Percentiles rank a stretch among this genome's conserved stretches.
These are phyloP conservation scores for Penicillium italicum DNA, from an alignment of 2,329 filamentous ascomycete species.

Conservation along the genomic window DNA sequence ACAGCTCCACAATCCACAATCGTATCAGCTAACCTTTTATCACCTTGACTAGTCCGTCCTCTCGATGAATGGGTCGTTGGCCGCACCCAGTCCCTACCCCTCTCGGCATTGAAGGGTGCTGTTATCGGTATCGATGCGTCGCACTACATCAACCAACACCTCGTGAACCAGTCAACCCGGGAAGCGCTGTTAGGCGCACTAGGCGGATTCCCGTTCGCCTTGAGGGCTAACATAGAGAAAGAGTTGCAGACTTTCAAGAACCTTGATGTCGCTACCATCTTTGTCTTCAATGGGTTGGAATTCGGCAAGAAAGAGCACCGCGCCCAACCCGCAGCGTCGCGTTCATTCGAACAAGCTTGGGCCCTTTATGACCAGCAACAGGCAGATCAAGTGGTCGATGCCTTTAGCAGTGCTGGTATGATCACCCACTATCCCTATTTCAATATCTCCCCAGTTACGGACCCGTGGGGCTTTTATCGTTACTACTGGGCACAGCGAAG, in stretches of 20 bases:
- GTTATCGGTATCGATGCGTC: conserved; percentile 83
- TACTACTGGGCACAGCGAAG: conserved; percentile 1
- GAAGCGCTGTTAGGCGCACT: conserved; percentile 88
- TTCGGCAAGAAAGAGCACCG: conserved; percentile 70
- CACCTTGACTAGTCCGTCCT: conserved; percentile 40
- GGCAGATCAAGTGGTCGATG: conserved; percentile 73
- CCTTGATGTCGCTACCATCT: conserved; percentile 71
- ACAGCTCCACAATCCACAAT: conserved; percentile 3
- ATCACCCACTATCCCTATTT: not conserved
- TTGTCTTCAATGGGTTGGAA: conserved; percentile 87
- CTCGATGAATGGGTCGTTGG: conserved; percentile 57
- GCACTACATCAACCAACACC: conserved; percentile 77
- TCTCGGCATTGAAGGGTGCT: conserved; percentile 69
- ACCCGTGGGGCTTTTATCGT: not conserved
- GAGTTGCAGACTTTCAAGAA: conserved; percentile 71
- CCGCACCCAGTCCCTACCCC: conserved; percentile 55
- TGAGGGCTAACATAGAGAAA: conserved; percentile 69
- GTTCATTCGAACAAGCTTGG: conserved; percentile 78
- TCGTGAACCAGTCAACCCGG: conserved; percentile 65
- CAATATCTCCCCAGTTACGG: conserved; percentile 2
- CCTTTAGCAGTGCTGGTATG: conserved; percentile 80
- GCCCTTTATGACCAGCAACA: conserved; percentile 76
- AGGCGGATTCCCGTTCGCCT: conserved; percentile 77
- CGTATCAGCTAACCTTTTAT: conserved; percentile 8
- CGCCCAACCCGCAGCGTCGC: conserved; percentile 59